Evolutionary conservation across 305 asterid genomes (phyloP).

Genomic region (Salvia sclarea): DNA sequence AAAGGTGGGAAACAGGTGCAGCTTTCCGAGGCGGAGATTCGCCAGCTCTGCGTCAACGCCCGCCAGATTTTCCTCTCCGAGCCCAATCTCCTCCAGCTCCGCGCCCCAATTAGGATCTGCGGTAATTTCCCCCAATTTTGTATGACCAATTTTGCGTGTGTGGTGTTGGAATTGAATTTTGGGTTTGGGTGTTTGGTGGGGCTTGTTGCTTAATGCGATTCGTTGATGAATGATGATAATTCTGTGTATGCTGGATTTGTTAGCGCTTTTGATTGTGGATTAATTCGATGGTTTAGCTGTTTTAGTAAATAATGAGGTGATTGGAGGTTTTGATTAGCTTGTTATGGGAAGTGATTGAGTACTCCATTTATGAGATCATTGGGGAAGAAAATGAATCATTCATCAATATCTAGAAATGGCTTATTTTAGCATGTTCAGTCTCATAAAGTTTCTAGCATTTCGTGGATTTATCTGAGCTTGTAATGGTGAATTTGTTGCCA

Average conservation of each 20-base stretch:
- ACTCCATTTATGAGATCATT: neutral
- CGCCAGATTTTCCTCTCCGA: constrained; percentile 73
- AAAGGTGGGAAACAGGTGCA: constrained; percentile 85
- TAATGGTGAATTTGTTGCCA: neutral
- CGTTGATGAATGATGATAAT: neutral
- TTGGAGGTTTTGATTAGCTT: neutral
- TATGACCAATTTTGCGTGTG: neutral
- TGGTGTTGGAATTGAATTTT: constrained; percentile 14
- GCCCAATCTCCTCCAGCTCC: constrained; percentile 64
- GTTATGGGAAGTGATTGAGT: neutral
- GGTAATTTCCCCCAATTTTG: constrained; percentile 35
- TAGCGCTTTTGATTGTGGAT: neutral
- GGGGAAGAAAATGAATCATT: neutral
- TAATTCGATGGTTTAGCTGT: neutral
- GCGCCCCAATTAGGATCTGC: constrained; percentile 79
- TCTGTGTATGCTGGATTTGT: neutral
- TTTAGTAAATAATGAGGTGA: neutral
- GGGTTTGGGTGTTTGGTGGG: constrained; percentile 3
- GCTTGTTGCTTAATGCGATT: constrained; percentile 23
- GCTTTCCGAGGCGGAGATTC: constrained; percentile 89
- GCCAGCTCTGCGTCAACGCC: constrained; percentile 82
- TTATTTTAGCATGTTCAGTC: neutral
- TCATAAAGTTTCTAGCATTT: neutral
- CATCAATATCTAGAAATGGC: neutral
- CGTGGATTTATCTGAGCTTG: neutral